Evolutionary conservation across 202 grass and related monocot genomes (phyloP).

Genomic region (Digitaria exilis): DNA sequence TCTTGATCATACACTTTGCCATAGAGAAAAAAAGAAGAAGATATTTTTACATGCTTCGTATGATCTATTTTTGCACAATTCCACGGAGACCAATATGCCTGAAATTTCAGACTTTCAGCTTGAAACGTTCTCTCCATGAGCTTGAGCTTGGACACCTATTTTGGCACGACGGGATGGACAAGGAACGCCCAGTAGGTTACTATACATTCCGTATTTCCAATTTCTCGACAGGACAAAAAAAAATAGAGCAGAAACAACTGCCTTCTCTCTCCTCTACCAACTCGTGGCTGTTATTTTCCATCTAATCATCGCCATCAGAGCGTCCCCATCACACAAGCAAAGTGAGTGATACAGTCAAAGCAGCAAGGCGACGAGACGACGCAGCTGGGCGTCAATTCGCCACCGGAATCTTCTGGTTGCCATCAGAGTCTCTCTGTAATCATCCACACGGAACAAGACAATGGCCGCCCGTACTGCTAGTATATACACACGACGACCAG

Average conservation of each 20-base stretch:
- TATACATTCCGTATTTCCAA: too few relatives aligned
- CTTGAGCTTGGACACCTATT: too few relatives aligned
- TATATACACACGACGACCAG: neutral
- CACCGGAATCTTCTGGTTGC: conserved; percentile 42
- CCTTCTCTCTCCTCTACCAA: too few relatives aligned
- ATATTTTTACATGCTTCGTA: neutral
- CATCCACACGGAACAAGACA: conserved; percentile 12
- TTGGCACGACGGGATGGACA: too few relatives aligned
- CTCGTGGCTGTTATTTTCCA: neutral
- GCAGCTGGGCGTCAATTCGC: neutral
- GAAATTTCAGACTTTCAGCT: neutral
- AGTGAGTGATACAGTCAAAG: neutral
- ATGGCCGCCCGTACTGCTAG: neutral
- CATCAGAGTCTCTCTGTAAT: neutral
- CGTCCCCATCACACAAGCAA: neutral
- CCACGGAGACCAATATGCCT: neutral
- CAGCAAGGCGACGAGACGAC: neutral
- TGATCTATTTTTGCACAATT: neutral
- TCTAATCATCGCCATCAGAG: neutral
- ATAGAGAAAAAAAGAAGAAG: neutral
- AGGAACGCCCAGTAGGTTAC: too few relatives aligned
- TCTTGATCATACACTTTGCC: neutral
- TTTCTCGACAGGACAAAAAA: too few relatives aligned
- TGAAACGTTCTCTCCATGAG: too few relatives aligned
- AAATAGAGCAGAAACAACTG: too few relatives aligned